phyloP scores from a whole-genome alignment of 2,329 filamentous ascomycete species.

The Neoarthrinium moseri region DNA sequence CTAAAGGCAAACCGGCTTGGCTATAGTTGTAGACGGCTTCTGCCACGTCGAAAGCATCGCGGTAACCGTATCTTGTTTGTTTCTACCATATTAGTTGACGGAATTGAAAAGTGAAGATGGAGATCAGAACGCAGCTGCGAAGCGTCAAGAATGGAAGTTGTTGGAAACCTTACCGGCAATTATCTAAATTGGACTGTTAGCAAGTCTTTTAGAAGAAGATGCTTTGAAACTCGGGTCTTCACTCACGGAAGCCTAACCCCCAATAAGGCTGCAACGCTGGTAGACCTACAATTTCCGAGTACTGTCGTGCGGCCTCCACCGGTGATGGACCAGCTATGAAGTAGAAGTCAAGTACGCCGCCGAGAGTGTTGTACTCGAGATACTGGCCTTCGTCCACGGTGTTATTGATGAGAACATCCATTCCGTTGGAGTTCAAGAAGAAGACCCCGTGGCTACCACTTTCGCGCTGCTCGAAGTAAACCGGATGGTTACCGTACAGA shows the following conservation, averaged over 20 bases:
- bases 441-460: constrained; percentile 63
- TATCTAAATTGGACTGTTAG: too few relatives aligned
- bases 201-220: constrained; percentile 21
- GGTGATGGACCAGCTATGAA: constrained; percentile 61
- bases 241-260: constrained; percentile 50
- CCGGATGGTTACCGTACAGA: constrained; percentile 70
- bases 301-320: constrained; percentile 57
- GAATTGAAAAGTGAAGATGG: too few relatives aligned
- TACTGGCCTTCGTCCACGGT: constrained; percentile 60
- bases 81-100: too few relatives aligned
- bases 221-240: background rate
- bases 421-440: constrained; percentile 70
- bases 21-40: constrained; percentile 69
- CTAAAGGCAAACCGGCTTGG: constrained; percentile 62
- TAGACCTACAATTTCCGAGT: constrained; percentile 53
- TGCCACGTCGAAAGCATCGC: constrained; percentile 62
- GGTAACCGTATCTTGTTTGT: constrained; percentile 66
- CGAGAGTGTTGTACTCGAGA: constrained; percentile 77
- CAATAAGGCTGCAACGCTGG: constrained; percentile 65
- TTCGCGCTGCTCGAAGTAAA: constrained; percentile 72
- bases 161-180: too few relatives aligned
- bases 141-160: too few relatives aligned
- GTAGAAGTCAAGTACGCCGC: constrained; percentile 73
- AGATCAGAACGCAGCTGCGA: too few relatives aligned
- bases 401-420: constrained; percentile 74